A percentile compares a stretch with the other conserved stretches of the same genome.
phyloP scores from a whole-genome alignment of 352 stramenopile species.

The Globisporangium heterothallicum region DNA sequence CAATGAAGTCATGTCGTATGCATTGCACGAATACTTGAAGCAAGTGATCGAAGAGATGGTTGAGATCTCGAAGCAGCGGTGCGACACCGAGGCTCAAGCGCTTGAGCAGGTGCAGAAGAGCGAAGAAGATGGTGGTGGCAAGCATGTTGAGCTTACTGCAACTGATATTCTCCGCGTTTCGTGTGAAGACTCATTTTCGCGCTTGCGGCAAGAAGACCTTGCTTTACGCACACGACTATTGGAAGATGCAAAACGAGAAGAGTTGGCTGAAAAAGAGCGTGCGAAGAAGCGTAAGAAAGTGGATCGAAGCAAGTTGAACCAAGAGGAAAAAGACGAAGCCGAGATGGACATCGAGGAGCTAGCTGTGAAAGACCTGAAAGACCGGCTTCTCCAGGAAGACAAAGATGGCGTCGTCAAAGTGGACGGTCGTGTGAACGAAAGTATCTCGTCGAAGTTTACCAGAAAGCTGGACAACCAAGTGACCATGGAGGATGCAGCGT shows the following conservation, averaged over 20 bases:
- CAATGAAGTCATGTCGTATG: constrained; percentile 79
- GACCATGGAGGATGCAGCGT: constrained; percentile 76
- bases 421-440: constrained; percentile 81
- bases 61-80: constrained; percentile 67
- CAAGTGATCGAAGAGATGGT: constrained; percentile 87
- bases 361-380: constrained; percentile 77
- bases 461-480: constrained; percentile 65
- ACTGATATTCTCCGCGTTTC: constrained; percentile 83
- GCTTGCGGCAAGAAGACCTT: constrained; percentile 61
- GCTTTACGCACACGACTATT: constrained; percentile 48
- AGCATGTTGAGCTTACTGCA: constrained; percentile 50
- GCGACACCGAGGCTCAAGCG: constrained; percentile 42
- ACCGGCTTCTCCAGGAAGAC: constrained; percentile 71
- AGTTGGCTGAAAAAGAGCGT: constrained; percentile 68
- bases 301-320: constrained; percentile 64
- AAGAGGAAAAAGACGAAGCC: constrained; percentile 79
- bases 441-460: constrained; percentile 47
- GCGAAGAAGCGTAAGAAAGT: constrained; percentile 86
- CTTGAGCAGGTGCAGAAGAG: constrained; percentile 47
- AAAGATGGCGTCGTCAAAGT: constrained; percentile 64
- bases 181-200: constrained; percentile 74
- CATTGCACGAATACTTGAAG: constrained; percentile 82
- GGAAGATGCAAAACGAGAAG: constrained; percentile 76
- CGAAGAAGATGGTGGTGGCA: constrained; percentile 16
- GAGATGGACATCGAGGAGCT: constrained; percentile 86